Evolutionary conservation across 441 rosid species (phyloP), one percentile per base, ranked within the genome.

Genomic region (Arabidopsis hybrid): DNA sequence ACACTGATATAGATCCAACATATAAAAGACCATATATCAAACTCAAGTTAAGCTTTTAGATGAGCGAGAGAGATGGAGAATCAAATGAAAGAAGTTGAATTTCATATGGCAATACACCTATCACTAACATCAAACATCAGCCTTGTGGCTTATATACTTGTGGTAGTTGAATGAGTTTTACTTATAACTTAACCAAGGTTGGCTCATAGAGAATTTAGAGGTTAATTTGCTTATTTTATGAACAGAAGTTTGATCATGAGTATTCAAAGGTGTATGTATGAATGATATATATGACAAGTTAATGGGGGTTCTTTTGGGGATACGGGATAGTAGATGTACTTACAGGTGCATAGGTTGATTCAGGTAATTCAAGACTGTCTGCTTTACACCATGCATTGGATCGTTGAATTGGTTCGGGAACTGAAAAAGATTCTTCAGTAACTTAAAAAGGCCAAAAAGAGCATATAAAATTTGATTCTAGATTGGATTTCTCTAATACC

Each of bases 271-370:
- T 8, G 60, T 29, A 61, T 8, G 60, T 29, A 62, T 39, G 16
- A 64, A 46, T 75, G 46, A 60, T 60, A 43, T 34, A 45, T 35
- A 36, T 39, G 52, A 40, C 9, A 40, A 31, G 8, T 13, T 65
- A 36, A 36, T 4, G 12, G 13, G 29, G 32, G 18, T 45, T 45
- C 35, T 46, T 63, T 49, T 53, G 9, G 72, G 31, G 39, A 66
- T 45, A 67, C 7, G 72, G 31, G 39, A 66, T 46, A 67, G 57
- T 61, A 74, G 63, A 78, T 34, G 52, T 63, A 91, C 96, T 88
- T 81, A 95, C 98, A 84, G 78, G 79, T 71, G 80, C 50, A 75
- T 63, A 32, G 95, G 94, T 65, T 78, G 89, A 75, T 79, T 82
- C 81, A 93, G 81, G 73, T 81, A 81, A 67, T 79, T 78, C 51